Percentiles rank a stretch among this genome's conserved stretches.
Conservation (phyloP, 75 land plant species). For the Cupressus sempervirens region DNA sequence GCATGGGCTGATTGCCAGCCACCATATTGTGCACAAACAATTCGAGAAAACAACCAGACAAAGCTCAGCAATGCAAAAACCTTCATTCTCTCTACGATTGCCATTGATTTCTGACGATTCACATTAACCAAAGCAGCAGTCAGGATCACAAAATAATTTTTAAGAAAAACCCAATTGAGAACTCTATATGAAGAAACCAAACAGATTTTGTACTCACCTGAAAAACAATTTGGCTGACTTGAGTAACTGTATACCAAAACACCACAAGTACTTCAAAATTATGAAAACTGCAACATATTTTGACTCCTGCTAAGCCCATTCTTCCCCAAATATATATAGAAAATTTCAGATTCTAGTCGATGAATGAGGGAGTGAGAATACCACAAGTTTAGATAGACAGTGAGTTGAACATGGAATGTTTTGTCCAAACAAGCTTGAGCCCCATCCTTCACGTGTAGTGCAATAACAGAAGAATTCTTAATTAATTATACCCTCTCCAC, state of each 20-base stretch:
- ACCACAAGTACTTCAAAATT: neutral
- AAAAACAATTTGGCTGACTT: neutral
- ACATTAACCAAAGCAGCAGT: neutral
- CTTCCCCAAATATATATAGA: neutral
- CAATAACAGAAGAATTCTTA: neutral
- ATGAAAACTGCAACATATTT: neutral
- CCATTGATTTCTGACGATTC: neutral
- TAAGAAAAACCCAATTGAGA: neutral
- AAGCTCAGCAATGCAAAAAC: neutral
- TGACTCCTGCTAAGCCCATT: neutral
- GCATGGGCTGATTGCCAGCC: slow-evolving; percentile 27
- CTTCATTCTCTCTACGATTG: neutral
- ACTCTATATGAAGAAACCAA: neutral
- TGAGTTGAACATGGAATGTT: neutral
- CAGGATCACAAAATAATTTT: neutral
- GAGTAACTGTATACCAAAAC: no score
- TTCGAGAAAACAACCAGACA: neutral
- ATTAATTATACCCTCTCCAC: neutral
- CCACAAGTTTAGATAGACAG: neutral
- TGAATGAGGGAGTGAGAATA: neutral
- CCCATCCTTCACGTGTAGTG: neutral
- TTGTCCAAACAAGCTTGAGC: neutral
- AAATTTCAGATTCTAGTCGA: neutral
- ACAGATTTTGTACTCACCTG: neutral
- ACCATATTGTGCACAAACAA: neutral